Evolutionary conservation across 2,329 filamentous ascomycete genomes (phyloP), one percentile per base, ranked within the genome.

Genomic region (Graphilbum ipis-grandicollis): DNA sequence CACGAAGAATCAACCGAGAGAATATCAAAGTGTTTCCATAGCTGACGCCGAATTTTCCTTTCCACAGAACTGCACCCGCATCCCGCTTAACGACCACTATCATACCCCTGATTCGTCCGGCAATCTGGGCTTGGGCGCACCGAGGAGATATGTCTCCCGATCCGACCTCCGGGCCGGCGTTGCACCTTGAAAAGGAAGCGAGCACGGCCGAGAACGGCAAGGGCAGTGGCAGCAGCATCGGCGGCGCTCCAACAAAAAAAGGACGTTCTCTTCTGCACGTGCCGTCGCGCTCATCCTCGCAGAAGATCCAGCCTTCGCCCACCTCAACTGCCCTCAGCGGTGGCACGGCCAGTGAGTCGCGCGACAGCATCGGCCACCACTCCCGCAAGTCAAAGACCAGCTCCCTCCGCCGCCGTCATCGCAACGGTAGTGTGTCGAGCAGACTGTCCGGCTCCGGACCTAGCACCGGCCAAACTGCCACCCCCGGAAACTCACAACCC

Each of bases 341-440:
- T 48, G 65, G 61, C 33, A 74, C 71, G 36, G 65, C 64, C 39
- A 66, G 60, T 54, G 70, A 75, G 46, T 59, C 66, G 39, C 60
- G 66, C 52, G 73, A 72, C 48, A 78, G 71, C 51, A 71, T 75
- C 47, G 67, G 69, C 46, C 66, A 67, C 41, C 65, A 66, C 46
- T 80, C 77, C 34, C 78, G 72, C 55, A 72, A 71, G 46, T 76
- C 71, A 42, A 74, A 67, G 57, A 60, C 65, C 46, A 80, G 75
- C 56, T 71, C 76, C 48, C 57, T 72, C 38, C 8, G 66, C 43
- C 63, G 68, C 45, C 66, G 69, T 48, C 38, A 31, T 6, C 65
- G 72, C 49, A 79, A 79, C 57, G 71, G 72, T 47, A 82, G 75
- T 56, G 66, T 71, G 43, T 72, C 71, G 47, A 81, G 74, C 58